Evolutionary conservation across 805 yeast genomes (phyloP).

Genomic region (Zygotorulaspora danielsina): DNA sequence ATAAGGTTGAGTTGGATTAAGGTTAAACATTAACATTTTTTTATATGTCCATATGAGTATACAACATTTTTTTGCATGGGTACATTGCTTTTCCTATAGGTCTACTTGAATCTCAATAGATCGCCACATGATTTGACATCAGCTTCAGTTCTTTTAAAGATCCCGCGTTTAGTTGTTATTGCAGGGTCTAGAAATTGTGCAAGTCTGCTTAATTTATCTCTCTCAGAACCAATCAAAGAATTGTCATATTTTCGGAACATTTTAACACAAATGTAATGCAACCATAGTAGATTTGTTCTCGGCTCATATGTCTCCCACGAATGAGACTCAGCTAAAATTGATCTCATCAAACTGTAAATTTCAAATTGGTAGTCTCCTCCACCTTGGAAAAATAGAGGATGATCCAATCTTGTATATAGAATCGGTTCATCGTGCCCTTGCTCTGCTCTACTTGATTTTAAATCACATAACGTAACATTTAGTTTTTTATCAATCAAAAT

Average conservation of each 20-base stretch:
- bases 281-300: conserved; percentile 58
- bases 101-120: conserved; percentile 21
- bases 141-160: conserved; percentile 20
- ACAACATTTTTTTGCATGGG: no score
- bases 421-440: conserved; percentile 18
- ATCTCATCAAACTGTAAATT: conserved; percentile 54
- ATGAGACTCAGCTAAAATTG: conserved; percentile 21
- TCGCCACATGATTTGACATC: conserved; percentile 24
- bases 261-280: conserved; percentile 54
- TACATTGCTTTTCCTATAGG: conserved; percentile 6
- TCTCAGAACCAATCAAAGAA: conserved; percentile 17
- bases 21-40: background rate
- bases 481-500: conserved; percentile 42
- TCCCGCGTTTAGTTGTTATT: conserved; percentile 12
- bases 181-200: conserved; percentile 15
- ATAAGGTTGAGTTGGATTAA: conserved; percentile 14
- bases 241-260: conserved; percentile 36
- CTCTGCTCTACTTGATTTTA: conserved; percentile 46
- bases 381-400: conserved; percentile 58
- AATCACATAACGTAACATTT: conserved; percentile 53
- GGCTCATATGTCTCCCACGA: conserved; percentile 33
- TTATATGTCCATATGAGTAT: background rate
- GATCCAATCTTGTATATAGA: conserved; percentile 55
- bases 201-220: conserved; percentile 21
- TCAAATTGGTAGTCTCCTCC: conserved; percentile 60